Evolutionary conservation across 257 asterid genomes (phyloP).

Genomic region (Hygrophila difformis): DNA sequence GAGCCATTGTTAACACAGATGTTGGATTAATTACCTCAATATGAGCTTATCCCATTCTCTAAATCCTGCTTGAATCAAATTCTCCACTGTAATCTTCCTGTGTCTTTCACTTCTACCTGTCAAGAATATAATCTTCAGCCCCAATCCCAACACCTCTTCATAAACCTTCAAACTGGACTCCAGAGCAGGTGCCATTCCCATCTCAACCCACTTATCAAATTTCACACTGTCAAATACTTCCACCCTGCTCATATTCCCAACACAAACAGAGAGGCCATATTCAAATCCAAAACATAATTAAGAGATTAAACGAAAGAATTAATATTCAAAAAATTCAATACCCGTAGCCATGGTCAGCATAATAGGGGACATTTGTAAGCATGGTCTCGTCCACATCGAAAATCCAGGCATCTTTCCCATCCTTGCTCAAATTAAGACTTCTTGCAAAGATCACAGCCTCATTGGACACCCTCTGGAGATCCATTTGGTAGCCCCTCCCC

Average conservation of each 20-base stretch:
- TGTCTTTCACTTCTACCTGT: conserved; percentile 75
- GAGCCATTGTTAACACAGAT: no score
- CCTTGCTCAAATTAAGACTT: conserved; percentile 34
- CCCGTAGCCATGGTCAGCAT: conserved; percentile 69
- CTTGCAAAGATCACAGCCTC: conserved; percentile 46
- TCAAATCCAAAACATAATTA: neutral
- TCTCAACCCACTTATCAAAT: conserved; percentile 78
- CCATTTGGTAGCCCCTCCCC: conserved; percentile 37
- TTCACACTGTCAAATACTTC: conserved; percentile 48
- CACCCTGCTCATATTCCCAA: conserved; percentile 38
- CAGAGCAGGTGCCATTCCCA: conserved; percentile 59
- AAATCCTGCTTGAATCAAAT: conserved; percentile 61
- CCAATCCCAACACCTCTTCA: conserved; percentile 48
- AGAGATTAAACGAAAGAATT: neutral
- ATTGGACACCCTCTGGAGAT: conserved; percentile 41
- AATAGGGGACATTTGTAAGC: conserved; percentile 81
- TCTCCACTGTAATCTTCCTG: conserved; percentile 44
- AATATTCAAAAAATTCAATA: conserved; percentile 16
- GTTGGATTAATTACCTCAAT: conserved; percentile 45
- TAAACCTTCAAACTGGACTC: conserved; percentile 54
- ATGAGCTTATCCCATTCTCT: conserved; percentile 66
- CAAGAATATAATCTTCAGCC: conserved; percentile 50
- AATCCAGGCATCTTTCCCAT: conserved; percentile 59
- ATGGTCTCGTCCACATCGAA: conserved; percentile 88
- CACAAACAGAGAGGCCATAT: neutral